Evolutionary conservation across 2,329 filamentous ascomycete species (phyloP).

Genomic region (Seiridium unicorne): DNA sequence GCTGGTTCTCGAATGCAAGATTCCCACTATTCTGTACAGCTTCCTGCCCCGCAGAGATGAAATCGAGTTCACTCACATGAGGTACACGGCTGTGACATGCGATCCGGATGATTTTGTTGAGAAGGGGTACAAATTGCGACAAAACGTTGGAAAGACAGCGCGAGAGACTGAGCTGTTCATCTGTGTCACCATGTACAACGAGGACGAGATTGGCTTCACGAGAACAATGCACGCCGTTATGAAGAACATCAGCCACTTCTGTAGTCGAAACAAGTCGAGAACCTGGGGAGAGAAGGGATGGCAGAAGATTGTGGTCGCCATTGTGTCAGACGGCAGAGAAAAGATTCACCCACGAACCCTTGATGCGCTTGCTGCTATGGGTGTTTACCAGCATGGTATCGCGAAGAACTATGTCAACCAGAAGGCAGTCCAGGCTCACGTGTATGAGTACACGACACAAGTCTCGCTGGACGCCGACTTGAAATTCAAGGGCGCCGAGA

Average conservation of each 20-base stretch:
- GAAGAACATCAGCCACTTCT: slow-evolving; percentile 99
- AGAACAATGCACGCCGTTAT: slow-evolving; percentile 95
- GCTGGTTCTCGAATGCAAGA: slow-evolving; percentile 97
- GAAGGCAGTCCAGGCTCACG: slow-evolving; percentile 90
- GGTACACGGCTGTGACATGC: slow-evolving; percentile 92
- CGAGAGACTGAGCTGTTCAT: slow-evolving; percentile 95
- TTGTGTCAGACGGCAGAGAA: slow-evolving; percentile 87
- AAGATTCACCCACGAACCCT: slow-evolving; percentile 92
- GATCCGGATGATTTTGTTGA: slow-evolving; percentile 87
- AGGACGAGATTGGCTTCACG: slow-evolving; percentile 93
- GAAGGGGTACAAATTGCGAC: slow-evolving; percentile 86
- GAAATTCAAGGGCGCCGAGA: slow-evolving; percentile 98
- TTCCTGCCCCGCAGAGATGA: slow-evolving; percentile 92
- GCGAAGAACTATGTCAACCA: slow-evolving; percentile 98
- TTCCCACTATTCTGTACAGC: slow-evolving; percentile 95
- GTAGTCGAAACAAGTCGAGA: slow-evolving; percentile 86
- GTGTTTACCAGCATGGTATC: slow-evolving; percentile 96
- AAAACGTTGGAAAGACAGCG: slow-evolving; percentile 88
- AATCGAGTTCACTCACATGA: slow-evolving; percentile 94
- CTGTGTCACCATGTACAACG: slow-evolving; percentile 98
- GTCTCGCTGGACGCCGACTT: slow-evolving; percentile 93
- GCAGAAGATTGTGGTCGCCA: slow-evolving; percentile 99
- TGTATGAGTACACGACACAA: slow-evolving; percentile 98
- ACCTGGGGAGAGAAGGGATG: slow-evolving; percentile 98
- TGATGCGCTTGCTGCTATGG: slow-evolving; percentile 93